These are phyloP conservation scores for Paxillus involutus DNA, from an alignment of 768 basidiomycete genomes.

Conservation along the genomic window DNA sequence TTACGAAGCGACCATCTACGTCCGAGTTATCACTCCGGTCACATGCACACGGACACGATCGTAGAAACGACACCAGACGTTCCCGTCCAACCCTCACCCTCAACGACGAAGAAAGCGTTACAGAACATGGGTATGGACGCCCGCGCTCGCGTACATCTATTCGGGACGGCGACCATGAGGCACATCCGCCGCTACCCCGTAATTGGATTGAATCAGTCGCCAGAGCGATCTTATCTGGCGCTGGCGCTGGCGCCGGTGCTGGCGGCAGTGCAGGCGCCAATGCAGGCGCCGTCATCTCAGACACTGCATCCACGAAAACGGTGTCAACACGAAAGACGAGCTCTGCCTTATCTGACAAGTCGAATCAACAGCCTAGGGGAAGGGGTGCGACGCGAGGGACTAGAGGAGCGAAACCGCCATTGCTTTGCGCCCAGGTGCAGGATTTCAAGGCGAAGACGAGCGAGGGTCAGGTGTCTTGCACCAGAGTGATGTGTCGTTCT, in stretches of 20 bases:
- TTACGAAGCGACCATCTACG: slow-evolving; percentile 31
- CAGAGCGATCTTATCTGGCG: slow-evolving; percentile 59
- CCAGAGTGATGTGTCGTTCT: slow-evolving; percentile 65
- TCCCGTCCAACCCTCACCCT: slow-evolving; percentile 28
- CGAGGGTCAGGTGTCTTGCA: slow-evolving; percentile 43
- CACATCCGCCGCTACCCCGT: slow-evolving; percentile 55
- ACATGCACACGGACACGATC: slow-evolving; percentile 18
- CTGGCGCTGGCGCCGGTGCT: no score
- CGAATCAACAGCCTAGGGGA: slow-evolving; percentile 22
- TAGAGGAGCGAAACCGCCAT: slow-evolving; percentile 27
- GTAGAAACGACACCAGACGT: slow-evolving; percentile 33
- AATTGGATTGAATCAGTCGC: slow-evolving; percentile 77
- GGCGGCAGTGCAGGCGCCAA: slow-evolving; percentile 3
- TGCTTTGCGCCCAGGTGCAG: slow-evolving; percentile 34
- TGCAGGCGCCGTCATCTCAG: slow-evolving; percentile 34
- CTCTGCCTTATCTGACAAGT: slow-evolving; percentile 23
- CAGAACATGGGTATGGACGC: slow-evolving; percentile 17
- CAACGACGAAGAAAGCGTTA: slow-evolving; percentile 32
- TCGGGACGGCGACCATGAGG: slow-evolving; percentile 16
- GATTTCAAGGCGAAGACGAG: slow-evolving; percentile 27
- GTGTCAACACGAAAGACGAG: slow-evolving; percentile 23
- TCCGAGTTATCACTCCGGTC: slow-evolving; percentile 35
- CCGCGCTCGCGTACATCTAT: slow-evolving; percentile 27
- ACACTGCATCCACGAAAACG: slow-evolving; percentile 23
- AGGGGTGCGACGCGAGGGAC: slow-evolving; percentile 3